Evolutionary conservation across 768 basidiomycete genomes (phyloP).

Genomic region (Lactarius psammicola): DNA sequence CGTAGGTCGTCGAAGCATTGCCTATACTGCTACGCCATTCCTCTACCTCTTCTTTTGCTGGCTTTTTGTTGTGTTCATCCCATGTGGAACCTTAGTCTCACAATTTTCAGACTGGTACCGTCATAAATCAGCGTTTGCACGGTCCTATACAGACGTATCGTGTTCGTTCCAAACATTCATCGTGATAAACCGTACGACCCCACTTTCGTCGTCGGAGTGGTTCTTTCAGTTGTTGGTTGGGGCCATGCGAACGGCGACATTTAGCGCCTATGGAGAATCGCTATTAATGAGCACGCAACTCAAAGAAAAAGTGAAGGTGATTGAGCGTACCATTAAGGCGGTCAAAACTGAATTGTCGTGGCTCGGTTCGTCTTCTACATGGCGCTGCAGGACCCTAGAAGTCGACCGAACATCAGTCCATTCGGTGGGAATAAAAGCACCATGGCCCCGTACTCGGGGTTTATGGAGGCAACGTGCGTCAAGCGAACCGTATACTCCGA

Average conservation of each 20-base stretch:
- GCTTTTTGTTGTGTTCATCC: too few species aligned
- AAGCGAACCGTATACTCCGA: constrained; percentile 56
- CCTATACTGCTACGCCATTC: too few species aligned
- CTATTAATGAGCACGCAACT: neutral
- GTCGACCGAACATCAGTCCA: neutral
- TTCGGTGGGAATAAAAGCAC: constrained; percentile 30
- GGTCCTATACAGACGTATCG: too few species aligned
- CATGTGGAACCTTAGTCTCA: too few species aligned
- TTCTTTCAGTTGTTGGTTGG: too few species aligned
- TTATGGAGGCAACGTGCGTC: constrained; percentile 69
- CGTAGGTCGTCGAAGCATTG: too few species aligned
- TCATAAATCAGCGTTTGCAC: too few species aligned
- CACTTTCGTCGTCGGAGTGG: too few species aligned
- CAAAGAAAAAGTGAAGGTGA: neutral
- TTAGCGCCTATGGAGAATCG: constrained; percentile 53
- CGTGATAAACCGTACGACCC: too few species aligned
- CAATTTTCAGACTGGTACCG: too few species aligned
- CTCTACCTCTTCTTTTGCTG: too few species aligned
- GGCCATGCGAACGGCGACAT: constrained; percentile 76
- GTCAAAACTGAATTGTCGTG: constrained; percentile 69
- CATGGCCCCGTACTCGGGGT: constrained; percentile 65
- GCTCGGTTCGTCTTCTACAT: constrained; percentile 61
- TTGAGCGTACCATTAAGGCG: constrained; percentile 53
- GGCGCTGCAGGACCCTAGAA: constrained; percentile 58
- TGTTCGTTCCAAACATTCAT: too few species aligned